Base-by-base conservation (phyloP, 805 yeast species). In the Cyberlindnera maritima region DNA sequence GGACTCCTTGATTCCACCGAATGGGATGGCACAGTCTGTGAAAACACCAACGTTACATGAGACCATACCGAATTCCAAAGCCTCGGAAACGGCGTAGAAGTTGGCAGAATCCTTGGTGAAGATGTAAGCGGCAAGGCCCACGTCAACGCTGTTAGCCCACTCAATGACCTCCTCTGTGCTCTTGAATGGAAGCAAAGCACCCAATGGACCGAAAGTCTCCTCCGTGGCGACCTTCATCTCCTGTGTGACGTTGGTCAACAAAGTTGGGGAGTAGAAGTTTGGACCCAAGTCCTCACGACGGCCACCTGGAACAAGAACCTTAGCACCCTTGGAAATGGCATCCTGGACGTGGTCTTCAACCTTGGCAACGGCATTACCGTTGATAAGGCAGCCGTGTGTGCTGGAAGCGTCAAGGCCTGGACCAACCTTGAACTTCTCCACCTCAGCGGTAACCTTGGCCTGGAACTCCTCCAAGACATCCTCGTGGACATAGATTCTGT, bases 201-300 rank as follows among this genome's bases (percentile, higher is more conserved):
- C 82, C 48, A 81, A 65, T 2, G 88, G 87, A 29, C 87, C 87
- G 55, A 81, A 81, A 5, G 84, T 80, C 64, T 81, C 88, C 56
- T 81, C 84, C 33, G 64, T 63, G 5, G 73, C 62, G 7, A 80
- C 80, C 53, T 65, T 67, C 69, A 79, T 77, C 20, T 72, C 72
- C 34, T 65, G 69, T 31, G 81, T 70, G 23, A 79, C 81, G 57
- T 77, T 68, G 13, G 74, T 68, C 41, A 81, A 58, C 14, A 81
- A 74, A 6, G 80, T 72, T 32, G 86, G 87, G 17, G 76, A 67
- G 54, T 76, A 77, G 56, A 76, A 81, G 52, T 74, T 64, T 46
- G 71, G 68, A 28, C 84, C 83, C 37, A 76, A 58, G 2, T 71
- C 68, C 1, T 78, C 69, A 42, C 75, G 61, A 44, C 72, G 70